Conservation (phyloP, 805 yeast genomes). For the Candida sonorensis region DNA sequence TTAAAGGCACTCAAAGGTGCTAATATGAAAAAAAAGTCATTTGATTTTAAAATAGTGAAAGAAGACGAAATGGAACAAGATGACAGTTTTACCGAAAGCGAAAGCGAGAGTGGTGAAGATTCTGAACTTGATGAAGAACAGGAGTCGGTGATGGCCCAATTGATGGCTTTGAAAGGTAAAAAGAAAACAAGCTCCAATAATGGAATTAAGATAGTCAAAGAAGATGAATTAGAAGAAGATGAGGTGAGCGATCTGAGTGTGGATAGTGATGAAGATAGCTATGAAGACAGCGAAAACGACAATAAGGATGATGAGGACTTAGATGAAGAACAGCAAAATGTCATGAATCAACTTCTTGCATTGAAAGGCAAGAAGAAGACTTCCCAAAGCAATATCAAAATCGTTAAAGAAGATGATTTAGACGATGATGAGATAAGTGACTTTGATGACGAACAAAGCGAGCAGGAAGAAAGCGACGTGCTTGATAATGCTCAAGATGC, state of each 20-base stretch:
- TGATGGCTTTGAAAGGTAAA: conserved; percentile 34
- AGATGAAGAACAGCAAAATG: conserved; percentile 20
- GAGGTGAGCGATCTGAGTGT: conserved; percentile 14
- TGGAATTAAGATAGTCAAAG: conserved; percentile 11
- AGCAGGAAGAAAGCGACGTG: too few relatives aligned
- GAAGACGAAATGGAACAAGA: conserved; percentile 6
- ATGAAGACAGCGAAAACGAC: not conserved
- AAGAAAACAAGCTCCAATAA: conserved; percentile 9
- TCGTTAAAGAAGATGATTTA: conserved; percentile 23
- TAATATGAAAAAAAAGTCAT: not conserved
- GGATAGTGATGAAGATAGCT: conserved; percentile 6
- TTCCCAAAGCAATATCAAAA: conserved; percentile 24
- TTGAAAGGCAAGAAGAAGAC: conserved; percentile 22
- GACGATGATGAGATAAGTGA: conserved; percentile 18
- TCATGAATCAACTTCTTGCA: conserved; percentile 18
- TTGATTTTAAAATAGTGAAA: conserved; percentile 1
- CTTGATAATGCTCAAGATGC: too few relatives aligned
- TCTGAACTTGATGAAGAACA: conserved; percentile 27
- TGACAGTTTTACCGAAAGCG: conserved; percentile 4
- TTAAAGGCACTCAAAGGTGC: conserved; percentile 2
- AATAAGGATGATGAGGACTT: conserved; percentile 6
- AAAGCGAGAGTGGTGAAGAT: conserved; percentile 12
- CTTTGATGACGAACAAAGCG: conserved; percentile 3
- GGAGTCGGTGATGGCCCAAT: conserved; percentile 38
- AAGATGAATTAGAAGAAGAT: conserved; percentile 11